These are phyloP conservation scores for Dothideomycetidae sp. DNA, from an alignment of 2,329 filamentous ascomycete species.

Conservation along the genomic window DNA sequence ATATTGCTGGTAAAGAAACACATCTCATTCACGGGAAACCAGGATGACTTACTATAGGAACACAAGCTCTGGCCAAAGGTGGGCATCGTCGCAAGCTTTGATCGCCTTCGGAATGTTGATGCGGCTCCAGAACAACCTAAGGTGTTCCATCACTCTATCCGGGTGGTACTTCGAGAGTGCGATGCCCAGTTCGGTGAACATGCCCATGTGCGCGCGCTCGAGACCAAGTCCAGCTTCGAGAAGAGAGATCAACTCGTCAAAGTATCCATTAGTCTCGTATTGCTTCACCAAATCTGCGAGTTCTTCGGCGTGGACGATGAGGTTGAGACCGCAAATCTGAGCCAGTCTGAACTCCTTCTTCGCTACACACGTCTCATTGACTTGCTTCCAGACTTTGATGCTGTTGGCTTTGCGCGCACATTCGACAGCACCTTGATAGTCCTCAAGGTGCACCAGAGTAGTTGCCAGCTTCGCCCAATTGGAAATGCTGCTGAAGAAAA, in stretches of 20 bases:
- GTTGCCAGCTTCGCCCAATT: conserved; percentile 99
- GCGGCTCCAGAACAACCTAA: conserved; percentile 95
- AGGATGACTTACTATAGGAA: conserved; percentile 58
- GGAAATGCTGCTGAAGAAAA: conserved; percentile 95
- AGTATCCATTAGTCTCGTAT: conserved; percentile 94
- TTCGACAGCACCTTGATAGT: conserved; percentile 95
- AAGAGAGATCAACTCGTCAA: conserved; percentile 89
- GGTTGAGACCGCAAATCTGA: conserved; percentile 95
- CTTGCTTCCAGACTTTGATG: conserved; percentile 98
- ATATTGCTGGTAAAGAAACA: not conserved
- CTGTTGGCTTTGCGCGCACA: conserved; percentile 97
- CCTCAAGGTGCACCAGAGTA: conserved; percentile 87
- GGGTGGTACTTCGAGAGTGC: conserved; percentile 90
- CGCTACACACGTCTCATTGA: conserved; percentile 85
- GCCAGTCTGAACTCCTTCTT: conserved; percentile 99
- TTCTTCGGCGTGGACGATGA: conserved; percentile 95
- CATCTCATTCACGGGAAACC: not conserved
- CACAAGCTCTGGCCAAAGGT: conserved; percentile 92
- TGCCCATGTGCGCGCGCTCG: conserved; percentile 69
- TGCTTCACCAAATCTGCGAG: conserved; percentile 84
- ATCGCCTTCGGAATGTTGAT: conserved; percentile 99
- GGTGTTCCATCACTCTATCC: conserved; percentile 92
- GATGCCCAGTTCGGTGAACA: conserved; percentile 90
- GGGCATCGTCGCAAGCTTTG: conserved; percentile 79
- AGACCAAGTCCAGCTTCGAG: conserved; percentile 81